Evolutionary conservation across 495 filamentous ascomycete species (phyloP).

Genomic region (Amniculicola lignicola): DNA sequence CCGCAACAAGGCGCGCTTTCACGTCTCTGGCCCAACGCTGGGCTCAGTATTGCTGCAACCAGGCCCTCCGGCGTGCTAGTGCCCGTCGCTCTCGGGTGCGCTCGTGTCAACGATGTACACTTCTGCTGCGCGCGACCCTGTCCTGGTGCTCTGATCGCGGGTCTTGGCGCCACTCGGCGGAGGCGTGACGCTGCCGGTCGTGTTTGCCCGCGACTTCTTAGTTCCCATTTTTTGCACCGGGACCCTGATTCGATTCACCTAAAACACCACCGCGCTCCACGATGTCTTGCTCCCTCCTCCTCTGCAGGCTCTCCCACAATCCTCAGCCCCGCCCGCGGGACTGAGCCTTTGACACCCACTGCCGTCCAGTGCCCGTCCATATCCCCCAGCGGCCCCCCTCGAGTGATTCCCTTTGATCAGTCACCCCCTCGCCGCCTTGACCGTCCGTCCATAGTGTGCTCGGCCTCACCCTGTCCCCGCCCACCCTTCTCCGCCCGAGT

Average conservation of each 20-base stretch:
- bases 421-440: background rate
- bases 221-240: constrained; percentile 31
- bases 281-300: constrained; percentile 25
- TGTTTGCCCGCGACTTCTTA: constrained; percentile 22
- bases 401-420: background rate
- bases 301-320: constrained; percentile 37
- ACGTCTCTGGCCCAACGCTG: background rate
- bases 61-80: background rate
- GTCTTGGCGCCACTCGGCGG: constrained; percentile 31
- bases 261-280: constrained; percentile 33
- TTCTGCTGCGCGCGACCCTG: no score
- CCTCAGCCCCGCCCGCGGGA: constrained; percentile 49
- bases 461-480: constrained; percentile 2
- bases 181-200: constrained; percentile 18
- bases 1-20: background rate
- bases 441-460: no score
- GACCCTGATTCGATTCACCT: constrained; percentile 23
- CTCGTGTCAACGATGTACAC: no score
- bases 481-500: background rate
- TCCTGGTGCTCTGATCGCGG: background rate
- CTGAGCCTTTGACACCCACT: constrained; percentile 37
- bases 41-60: background rate
- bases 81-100: no score
- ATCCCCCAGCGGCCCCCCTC: background rate
- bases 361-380: background rate